Evolutionary conservation across 2,329 filamentous ascomycete genomes (phyloP).

Genomic region (Colletotrichum kahawae): DNA sequence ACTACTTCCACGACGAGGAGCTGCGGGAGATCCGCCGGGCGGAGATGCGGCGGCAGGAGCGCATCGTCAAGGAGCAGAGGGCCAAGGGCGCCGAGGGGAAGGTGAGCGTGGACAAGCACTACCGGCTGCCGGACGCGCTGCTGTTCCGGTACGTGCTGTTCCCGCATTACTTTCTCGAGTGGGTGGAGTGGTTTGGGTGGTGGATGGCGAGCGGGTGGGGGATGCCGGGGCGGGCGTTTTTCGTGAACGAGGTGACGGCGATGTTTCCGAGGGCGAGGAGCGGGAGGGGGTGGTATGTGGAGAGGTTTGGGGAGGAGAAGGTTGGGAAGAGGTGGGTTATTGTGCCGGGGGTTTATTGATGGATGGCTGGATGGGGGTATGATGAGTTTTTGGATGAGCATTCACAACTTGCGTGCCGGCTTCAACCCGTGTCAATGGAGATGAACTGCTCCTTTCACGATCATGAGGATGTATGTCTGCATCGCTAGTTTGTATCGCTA

Average conservation of each 20-base stretch:
- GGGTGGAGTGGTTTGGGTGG: constrained; percentile 94
- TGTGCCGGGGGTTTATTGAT: constrained; percentile 54
- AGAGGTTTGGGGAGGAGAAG: constrained; percentile 86
- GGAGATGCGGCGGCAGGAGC: constrained; percentile 65
- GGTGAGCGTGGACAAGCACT: constrained; percentile 73
- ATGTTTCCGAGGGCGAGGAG: constrained; percentile 88
- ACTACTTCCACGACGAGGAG: constrained; percentile 90
- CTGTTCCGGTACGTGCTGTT: constrained; percentile 84
- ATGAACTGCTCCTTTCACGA: too few relatives aligned
- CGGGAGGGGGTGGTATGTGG: constrained; percentile 84
- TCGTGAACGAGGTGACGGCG: constrained; percentile 85
- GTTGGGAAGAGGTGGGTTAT: constrained; percentile 78
- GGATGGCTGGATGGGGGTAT: too few relatives aligned
- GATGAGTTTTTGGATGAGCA: background rate
- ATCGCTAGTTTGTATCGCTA: background rate
- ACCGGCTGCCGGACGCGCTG: constrained; percentile 83
- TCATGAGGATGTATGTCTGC: accelerated
- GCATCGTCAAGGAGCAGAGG: constrained; percentile 42
- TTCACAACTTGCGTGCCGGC: accelerated
- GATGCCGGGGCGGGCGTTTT: constrained; percentile 78
- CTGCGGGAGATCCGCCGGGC: constrained; percentile 83
- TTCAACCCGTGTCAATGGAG: accelerated
- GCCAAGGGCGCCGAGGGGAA: constrained; percentile 34
- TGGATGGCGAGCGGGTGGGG: constrained; percentile 77
- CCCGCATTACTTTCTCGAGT: constrained; percentile 95